These are phyloP conservation scores for Ophiocordyceps sinensis DNA, from an alignment of 2,329 filamentous ascomycete species.

Conservation along the genomic window DNA sequence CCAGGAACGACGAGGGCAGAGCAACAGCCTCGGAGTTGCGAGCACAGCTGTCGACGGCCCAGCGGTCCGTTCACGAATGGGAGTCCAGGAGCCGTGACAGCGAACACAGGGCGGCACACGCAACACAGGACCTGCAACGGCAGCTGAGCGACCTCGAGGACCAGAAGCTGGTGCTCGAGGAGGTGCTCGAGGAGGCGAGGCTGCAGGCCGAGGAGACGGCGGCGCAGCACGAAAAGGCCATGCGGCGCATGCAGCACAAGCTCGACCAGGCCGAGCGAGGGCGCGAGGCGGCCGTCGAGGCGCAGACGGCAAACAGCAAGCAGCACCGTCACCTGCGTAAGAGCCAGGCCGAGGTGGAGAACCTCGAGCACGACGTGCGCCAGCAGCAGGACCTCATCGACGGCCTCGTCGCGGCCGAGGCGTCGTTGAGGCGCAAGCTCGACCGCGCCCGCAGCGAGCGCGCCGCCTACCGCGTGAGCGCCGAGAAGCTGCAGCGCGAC, in stretches of 20 bases:
- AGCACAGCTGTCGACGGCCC: slow-evolving; percentile 35
- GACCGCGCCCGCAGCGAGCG: slow-evolving; percentile 55
- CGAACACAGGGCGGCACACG: slow-evolving; percentile 28
- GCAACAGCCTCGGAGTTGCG: background rate
- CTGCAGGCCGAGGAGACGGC: slow-evolving; percentile 33
- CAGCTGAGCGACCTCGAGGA: slow-evolving; percentile 45
- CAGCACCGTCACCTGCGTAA: slow-evolving; percentile 47
- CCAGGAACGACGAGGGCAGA: slow-evolving; percentile 36
- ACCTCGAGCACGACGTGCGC: slow-evolving; percentile 57
- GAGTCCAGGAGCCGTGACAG: slow-evolving; percentile 29
- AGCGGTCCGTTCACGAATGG: slow-evolving; percentile 44
- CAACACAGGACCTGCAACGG: slow-evolving; percentile 32
- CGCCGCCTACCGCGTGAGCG: slow-evolving; percentile 36
- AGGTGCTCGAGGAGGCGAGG: slow-evolving; percentile 41
- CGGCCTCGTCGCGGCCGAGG: slow-evolving; percentile 38
- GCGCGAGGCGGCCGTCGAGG: slow-evolving; percentile 19
- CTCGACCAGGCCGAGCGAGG: slow-evolving; percentile 37
- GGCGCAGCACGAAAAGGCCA: slow-evolving; percentile 25
- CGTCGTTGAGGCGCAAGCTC: slow-evolving; percentile 50
- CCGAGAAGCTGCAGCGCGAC: slow-evolving; percentile 39
- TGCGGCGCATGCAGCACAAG: slow-evolving; percentile 31
- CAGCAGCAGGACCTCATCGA: slow-evolving; percentile 55
- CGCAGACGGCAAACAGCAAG: slow-evolving; percentile 27
- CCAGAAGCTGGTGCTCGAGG: slow-evolving; percentile 41
- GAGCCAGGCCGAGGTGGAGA: slow-evolving; percentile 49